Base-by-base conservation (phyloP, 192 early-diverging fungal genomes). In the Funneliformis geosporum region DNA sequence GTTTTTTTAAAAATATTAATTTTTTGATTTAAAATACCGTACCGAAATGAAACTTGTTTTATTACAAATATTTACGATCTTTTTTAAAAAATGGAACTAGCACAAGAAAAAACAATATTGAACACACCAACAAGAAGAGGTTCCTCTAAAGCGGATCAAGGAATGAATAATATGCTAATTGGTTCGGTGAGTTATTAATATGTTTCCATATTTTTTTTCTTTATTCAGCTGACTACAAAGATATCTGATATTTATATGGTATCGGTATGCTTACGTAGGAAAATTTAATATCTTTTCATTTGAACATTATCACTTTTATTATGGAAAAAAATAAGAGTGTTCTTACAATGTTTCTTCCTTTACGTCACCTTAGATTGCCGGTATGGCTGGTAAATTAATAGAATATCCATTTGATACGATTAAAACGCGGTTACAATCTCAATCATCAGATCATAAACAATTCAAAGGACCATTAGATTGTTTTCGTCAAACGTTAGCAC, bases 381-480 rank as follows among this genome's bases (percentile, higher is more conserved):
- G 97, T 39, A 91, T 98, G 78, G 88, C 91, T 27, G 97, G 95
- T 84, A 97, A 97, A 89, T 87, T 95, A 75, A 91, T 99, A 79
- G 97, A 99, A 83, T 97, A 94, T 73, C 97, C 97, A 5, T 97
- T 97, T 82, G 97, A 98, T 86, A 97, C 96, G 5, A 86, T 97
- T 85, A 95, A 97, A 71, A 96, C 98, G 11, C 93, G 96, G 5
- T 88, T 99, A 46, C 97, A 99, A 80, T 91, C 94, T 7, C 92
- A 94, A 80, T 91, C 96, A 0, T 82, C 89, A 55, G 85, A 86
- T 21, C 79, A 81, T 18, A 86, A 88, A 9, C 85, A 85, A 78
- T 98, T 95, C 82, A 84, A 85, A 21, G 95, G 95, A 39, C 92
- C 96, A 1, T 61, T 90, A 59, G 94, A 96, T 78, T 98, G 97